A percentile compares a stretch with the other conserved stretches of the same genome.
Evolutionary conservation across 805 yeast species (phyloP).

Genomic region (Monosporozyma solicola): DNA sequence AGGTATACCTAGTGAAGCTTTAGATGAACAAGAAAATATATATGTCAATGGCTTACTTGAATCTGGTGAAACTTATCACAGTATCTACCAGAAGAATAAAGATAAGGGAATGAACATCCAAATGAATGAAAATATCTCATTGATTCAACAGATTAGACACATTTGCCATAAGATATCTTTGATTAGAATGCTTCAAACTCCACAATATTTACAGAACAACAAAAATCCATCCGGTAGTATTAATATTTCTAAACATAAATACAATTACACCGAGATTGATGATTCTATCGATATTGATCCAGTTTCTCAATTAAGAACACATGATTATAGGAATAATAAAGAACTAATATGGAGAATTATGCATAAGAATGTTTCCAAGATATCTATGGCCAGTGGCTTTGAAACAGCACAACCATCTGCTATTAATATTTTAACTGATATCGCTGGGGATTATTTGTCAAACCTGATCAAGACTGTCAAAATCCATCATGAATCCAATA

Average conservation of each 20-base stretch:
- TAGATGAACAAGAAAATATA: constrained; percentile 38
- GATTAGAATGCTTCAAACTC: constrained; percentile 75
- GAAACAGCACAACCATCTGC: constrained; percentile 76
- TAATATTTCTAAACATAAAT: constrained; percentile 16
- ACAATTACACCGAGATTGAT: constrained; percentile 37
- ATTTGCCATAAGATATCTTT: constrained; percentile 81
- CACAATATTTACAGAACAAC: constrained; percentile 14
- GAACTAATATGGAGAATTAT: constrained; percentile 58
- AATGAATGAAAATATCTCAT: constrained; percentile 55
- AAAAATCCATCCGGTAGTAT: constrained; percentile 13
- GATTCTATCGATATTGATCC: constrained; percentile 73
- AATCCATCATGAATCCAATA: constrained; percentile 56
- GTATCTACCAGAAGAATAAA: constrained; percentile 31
- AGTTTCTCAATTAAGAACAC: constrained; percentile 62
- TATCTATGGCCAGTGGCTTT: constrained; percentile 88
- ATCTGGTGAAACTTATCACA: constrained; percentile 32
- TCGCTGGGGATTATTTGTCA: constrained; percentile 72
- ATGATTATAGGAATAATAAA: constrained; percentile 46
- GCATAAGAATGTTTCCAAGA: constrained; percentile 60
- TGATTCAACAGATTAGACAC: constrained; percentile 82
- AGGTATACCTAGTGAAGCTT: constrained; percentile 42
- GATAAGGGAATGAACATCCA: constrained; percentile 52
- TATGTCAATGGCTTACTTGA: constrained; percentile 34
- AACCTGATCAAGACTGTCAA: constrained; percentile 67
- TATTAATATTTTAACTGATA: constrained; percentile 65